Percentiles rank a stretch among this genome's conserved stretches.
Conservation (phyloP, 1,139 yeast genomes). For the Saccharomyces hybrid region DNA sequence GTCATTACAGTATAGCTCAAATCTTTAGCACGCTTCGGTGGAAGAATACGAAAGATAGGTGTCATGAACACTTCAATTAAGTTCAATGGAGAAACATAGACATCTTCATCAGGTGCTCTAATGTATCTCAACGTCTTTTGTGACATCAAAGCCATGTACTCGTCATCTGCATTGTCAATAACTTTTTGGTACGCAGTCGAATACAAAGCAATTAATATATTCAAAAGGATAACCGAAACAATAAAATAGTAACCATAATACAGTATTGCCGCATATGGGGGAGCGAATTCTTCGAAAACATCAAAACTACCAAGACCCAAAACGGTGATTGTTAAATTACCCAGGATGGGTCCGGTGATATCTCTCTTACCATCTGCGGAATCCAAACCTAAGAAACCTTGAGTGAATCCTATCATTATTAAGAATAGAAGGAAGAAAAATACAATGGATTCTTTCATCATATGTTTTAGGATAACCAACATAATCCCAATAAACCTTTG, state of each 20-base stretch:
- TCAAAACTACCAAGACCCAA: slow-evolving; percentile 67
- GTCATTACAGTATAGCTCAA: slow-evolving; percentile 51
- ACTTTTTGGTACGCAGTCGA: slow-evolving; percentile 78
- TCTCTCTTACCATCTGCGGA: slow-evolving; percentile 80
- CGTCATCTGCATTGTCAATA: slow-evolving; percentile 75
- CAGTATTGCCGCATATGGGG: slow-evolving; percentile 73
- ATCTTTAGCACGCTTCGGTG: slow-evolving; percentile 21
- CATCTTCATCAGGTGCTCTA: slow-evolving; percentile 82
- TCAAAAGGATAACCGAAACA: slow-evolving; percentile 64
- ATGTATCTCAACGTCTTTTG: slow-evolving; percentile 76
- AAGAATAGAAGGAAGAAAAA: slow-evolving; percentile 68
- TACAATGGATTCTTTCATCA: slow-evolving; percentile 78
- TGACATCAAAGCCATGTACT: slow-evolving; percentile 77
- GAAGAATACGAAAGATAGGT: slow-evolving; percentile 29
- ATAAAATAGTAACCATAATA: slow-evolving; percentile 73
- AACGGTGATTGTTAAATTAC: slow-evolving; percentile 61
- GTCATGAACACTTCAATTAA: slow-evolving; percentile 51
- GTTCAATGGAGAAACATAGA: slow-evolving; percentile 81
- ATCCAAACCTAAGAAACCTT: slow-evolving; percentile 81
- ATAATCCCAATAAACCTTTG: slow-evolving; percentile 80
- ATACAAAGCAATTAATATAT: slow-evolving; percentile 75
- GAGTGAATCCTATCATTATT: slow-evolving; percentile 72
- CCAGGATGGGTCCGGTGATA: slow-evolving; percentile 56
- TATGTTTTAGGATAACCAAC: slow-evolving; percentile 75
- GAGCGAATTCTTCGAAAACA: slow-evolving; percentile 63